A percentile compares a stretch with the other conserved stretches of the same genome.
Conservation (phyloP, 1,139 yeast genomes). For the Pichia sp. region DNA sequence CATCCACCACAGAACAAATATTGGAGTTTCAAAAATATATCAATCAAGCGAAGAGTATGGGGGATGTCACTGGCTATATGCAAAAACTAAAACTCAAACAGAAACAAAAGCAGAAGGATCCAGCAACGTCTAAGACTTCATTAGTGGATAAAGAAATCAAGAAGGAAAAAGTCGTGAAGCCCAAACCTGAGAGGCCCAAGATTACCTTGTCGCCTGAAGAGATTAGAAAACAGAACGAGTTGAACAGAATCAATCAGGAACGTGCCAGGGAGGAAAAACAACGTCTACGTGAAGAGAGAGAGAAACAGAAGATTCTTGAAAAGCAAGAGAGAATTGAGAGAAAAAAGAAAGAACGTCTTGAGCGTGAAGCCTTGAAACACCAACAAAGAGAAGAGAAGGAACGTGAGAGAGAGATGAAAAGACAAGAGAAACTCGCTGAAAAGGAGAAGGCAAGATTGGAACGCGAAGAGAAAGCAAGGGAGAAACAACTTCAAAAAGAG, state of each 20-base stretch:
- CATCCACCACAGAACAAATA: constrained; percentile 64
- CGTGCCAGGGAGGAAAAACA: too few species aligned
- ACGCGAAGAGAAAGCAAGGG: constrained; percentile 8
- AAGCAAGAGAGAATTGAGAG: constrained; percentile 17
- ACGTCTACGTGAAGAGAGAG: constrained; percentile 24
- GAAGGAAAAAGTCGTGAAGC: background rate
- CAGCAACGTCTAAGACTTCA: constrained; percentile 5
- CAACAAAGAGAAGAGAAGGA: constrained; percentile 23
- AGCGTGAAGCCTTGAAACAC: too few species aligned
- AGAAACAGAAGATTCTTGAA: constrained; percentile 26
- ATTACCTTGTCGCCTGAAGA: background rate
- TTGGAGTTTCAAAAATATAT: constrained; percentile 75
- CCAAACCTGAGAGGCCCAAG: background rate
- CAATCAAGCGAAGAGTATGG: constrained; percentile 68
- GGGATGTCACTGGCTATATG: constrained; percentile 32
- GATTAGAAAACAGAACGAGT: constrained; percentile 7
- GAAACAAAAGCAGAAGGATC: constrained; percentile 13
- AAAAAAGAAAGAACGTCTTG: constrained; percentile 18
- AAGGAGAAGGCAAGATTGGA: constrained; percentile 15
- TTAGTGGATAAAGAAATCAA: background rate
- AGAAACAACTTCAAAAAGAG: constrained; percentile 4
- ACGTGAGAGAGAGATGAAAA: constrained; percentile 25
- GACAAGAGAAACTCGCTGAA: constrained; percentile 17
- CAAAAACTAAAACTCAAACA: constrained; percentile 15
- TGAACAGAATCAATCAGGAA: too few species aligned